Base-by-base conservation (phyloP, 345 rosid species). In the Turnera subulata region DNA sequence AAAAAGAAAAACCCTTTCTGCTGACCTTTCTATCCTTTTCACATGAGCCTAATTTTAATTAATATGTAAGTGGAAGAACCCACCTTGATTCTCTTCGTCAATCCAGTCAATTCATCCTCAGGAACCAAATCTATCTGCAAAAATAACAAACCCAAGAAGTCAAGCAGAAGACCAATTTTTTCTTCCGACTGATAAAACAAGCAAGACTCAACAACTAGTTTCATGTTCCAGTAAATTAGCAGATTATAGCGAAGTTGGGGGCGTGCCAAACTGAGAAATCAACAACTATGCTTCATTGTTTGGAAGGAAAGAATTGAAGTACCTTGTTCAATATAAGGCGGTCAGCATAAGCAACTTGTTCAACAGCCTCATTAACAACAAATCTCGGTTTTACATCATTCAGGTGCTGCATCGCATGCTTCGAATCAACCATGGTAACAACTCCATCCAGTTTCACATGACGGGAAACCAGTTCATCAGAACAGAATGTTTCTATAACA, bases 331-430 rank as follows among this genome's bases (percentile, higher is more conserved):
- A 52, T 58, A 85, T 76, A 54, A 85, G 77, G 38, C 86, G 93
- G 42, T 85, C 93, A 62, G 93, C 93, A 66, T 79, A 85, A 50
- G 93, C 93, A 61, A 85, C 75, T 77, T 85, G 89, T 50, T 85
- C 93, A 44, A 83, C 83, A n/a, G 89, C 80, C 61, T 83, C 93
- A 64, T 83, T 85, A 50, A 83, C 93, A 47, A 85, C 82, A 73
- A 85, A 85, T 66, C 87, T 75, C 12, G 89, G 86, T 63, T 85
- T 85, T 48, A 77, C 82, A 77, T 85, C 86, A 66, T 79, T 79
- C 44, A 85, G 51, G 62, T 80, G 93, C 62, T 68, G 81, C 85
- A 85, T 73, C 26, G 83, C 84, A 75, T 85, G 84, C 76, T 83
- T 85, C 23, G 86, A 69, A 68, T 85, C 93, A 55, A 85, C 89